These are phyloP conservation scores for Taphrina wiesneri DNA, from an alignment of 1,139 yeast genomes.

Conservation along the genomic window DNA sequence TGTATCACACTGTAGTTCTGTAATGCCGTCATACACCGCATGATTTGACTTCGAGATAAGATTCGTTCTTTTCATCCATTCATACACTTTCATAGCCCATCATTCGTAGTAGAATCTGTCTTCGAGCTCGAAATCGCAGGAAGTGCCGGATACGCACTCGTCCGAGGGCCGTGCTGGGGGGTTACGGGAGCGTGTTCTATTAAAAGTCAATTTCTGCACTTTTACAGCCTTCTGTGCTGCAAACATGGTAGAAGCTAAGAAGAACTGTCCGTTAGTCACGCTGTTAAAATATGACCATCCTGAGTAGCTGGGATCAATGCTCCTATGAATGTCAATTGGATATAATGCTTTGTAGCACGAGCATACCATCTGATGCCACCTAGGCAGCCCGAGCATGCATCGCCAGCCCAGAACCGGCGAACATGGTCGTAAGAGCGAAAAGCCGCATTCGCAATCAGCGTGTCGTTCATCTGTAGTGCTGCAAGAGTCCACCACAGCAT, in stretches of 20 bases:
- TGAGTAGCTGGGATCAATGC: neutral
- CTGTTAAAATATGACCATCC: slow-evolving; percentile 7
- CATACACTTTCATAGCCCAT: neutral
- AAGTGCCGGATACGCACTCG: neutral
- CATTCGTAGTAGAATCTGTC: neutral
- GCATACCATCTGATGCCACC: neutral
- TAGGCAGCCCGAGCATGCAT: neutral
- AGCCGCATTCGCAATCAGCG: neutral
- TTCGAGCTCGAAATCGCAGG: neutral
- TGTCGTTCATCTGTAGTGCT: neutral
- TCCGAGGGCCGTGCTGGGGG: neutral
- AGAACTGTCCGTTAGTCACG: slow-evolving; percentile 2
- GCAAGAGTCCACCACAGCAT: neutral
- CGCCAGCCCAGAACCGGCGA: slow-evolving; percentile 2
- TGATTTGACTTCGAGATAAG: neutral
- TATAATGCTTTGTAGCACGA: neutral
- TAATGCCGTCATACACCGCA: neutral
- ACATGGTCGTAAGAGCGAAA: neutral
- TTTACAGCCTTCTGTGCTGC: neutral
- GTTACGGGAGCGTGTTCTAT: neutral
- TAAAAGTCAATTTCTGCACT: neutral
- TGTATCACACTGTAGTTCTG: neutral
- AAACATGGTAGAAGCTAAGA: neutral
- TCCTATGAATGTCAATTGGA: neutral
- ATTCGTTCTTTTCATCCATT: neutral